Percentiles rank a stretch among this genome's conserved stretches.
Evolutionary conservation across 2,329 filamentous ascomycete species (phyloP).

Genomic region (Xylaria sp.): DNA sequence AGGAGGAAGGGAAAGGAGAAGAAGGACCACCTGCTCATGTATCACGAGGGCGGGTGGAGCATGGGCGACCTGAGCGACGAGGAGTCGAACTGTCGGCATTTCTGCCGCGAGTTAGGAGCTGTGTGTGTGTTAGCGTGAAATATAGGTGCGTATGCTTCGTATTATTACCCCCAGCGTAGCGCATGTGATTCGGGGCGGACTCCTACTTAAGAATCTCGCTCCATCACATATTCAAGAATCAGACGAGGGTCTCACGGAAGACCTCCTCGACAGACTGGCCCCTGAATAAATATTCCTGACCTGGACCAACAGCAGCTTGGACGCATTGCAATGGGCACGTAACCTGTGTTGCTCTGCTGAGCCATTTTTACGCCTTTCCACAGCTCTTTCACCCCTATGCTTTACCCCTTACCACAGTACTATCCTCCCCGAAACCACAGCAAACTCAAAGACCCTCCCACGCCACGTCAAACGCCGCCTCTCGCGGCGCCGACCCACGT

Average conservation of each 20-base stretch:
- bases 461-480: constrained; percentile 41
- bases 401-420: too few relatives aligned
- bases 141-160: constrained; percentile 45
- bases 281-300: constrained; percentile 51
- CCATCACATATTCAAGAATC: too few relatives aligned
- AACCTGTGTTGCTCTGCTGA: neutral
- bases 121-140: constrained; percentile 45
- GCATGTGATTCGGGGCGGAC: too few relatives aligned
- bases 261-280: constrained; percentile 37
- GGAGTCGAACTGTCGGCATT: constrained; percentile 37
- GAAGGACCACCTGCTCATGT: constrained; percentile 37
- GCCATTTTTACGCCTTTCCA: neutral
- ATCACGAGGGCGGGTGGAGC: constrained; percentile 41
- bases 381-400: neutral
- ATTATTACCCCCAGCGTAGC: too few relatives aligned
- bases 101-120: constrained; percentile 39
- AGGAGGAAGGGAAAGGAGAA: constrained; percentile 2
- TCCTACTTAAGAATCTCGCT: too few relatives aligned
- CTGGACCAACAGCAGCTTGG: constrained; percentile 47
- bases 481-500: constrained; percentile 44
- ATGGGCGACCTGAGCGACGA: constrained; percentile 40
- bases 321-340: constrained; percentile 48
- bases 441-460: constrained; percentile 1
- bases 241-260: too few relatives aligned
- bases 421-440: too few relatives aligned